phyloP scores from a whole-genome alignment of 768 basidiomycete genomes.

The Kwoniella europaea region DNA sequence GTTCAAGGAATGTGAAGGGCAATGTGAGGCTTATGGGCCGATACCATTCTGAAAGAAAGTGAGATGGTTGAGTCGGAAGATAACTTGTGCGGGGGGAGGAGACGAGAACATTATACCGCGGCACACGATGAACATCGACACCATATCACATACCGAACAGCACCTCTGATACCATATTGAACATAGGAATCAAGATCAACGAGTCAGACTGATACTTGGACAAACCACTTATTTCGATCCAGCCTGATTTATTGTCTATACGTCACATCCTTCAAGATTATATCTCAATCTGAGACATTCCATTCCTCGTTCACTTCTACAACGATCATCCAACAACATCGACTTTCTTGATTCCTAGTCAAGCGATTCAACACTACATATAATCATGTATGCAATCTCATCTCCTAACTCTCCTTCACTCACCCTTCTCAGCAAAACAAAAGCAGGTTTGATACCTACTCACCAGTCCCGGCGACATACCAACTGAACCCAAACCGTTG shows the following conservation, averaged over 20 bases:
- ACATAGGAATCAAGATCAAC: neutral
- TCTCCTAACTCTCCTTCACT: neutral
- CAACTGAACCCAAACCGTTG: neutral
- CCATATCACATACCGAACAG: neutral
- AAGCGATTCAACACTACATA: neutral
- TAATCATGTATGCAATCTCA: neutral
- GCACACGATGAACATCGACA: neutral
- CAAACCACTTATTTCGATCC: constrained; percentile 6
- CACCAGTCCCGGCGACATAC: constrained; percentile 8
- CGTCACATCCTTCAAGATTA: neutral
- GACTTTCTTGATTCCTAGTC: no score
- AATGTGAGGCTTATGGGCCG: constrained; percentile 48
- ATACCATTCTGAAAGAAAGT: constrained; percentile 36
- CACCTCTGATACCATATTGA: no score
- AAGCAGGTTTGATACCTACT: constrained; percentile 20
- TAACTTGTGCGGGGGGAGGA: no score
- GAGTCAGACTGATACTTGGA: constrained; percentile 8
- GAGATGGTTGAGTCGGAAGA: no score
- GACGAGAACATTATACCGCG: neutral
- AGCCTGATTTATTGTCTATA: neutral
- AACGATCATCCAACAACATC: no score
- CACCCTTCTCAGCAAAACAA: neutral
- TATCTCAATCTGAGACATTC: constrained; percentile 5
- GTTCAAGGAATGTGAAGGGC: constrained; percentile 37
- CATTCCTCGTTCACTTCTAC: neutral